Evolutionary conservation across 805 yeast species (phyloP), one percentile per base, ranked within the genome.

Genomic region (Brettanomyces custersianus): DNA sequence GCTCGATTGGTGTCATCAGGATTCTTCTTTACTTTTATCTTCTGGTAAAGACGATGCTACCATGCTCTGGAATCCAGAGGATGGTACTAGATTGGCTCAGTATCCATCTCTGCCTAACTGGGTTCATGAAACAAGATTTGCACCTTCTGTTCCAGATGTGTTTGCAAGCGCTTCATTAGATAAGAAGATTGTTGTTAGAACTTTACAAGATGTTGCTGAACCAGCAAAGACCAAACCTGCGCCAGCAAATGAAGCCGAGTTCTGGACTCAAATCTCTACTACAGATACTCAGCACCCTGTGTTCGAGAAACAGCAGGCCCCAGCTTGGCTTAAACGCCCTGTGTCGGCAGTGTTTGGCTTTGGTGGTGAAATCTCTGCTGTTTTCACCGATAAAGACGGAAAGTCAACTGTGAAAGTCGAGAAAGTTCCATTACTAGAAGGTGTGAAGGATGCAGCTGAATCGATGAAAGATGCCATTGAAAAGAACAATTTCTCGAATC

Each of bases 91-190:
- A 50, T 62, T 90, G 44, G 94, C 92, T 4, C 83, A 85, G 52
- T 92, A 84, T 57, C 96, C 97, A 36, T 74, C 94, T 10, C 74
- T 94, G 24, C 82, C 94, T 25, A 88, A 86, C 59, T 92, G 98
- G 98, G 79, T 84, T 11, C 92, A 87, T 63, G 77, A 85, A 60
- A 73, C 95, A 10, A 72, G 72, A 48, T 92, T 88, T 65, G 94
- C 95, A 40, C 95, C 95, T 29, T 57, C 67, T 18, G 73, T 83
- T 20, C 98, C 99, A 2, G 96, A 90, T 43, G 60, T 85, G 34
- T 83, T 92, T 64, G 95, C 95, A 4, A 71, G 83, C 38, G 84
- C 94, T 17, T 80, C 95, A 4, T 83, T 83, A 47, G 96, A 86
- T 57, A 88, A 92, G 43, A 83, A 77, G 56, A 69, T 90, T 39